Percentiles rank a stretch among this genome's conserved stretches.
phyloP scores from a whole-genome alignment of 2,329 filamentous ascomycete genomes.

The Xylariaceae sp. region DNA sequence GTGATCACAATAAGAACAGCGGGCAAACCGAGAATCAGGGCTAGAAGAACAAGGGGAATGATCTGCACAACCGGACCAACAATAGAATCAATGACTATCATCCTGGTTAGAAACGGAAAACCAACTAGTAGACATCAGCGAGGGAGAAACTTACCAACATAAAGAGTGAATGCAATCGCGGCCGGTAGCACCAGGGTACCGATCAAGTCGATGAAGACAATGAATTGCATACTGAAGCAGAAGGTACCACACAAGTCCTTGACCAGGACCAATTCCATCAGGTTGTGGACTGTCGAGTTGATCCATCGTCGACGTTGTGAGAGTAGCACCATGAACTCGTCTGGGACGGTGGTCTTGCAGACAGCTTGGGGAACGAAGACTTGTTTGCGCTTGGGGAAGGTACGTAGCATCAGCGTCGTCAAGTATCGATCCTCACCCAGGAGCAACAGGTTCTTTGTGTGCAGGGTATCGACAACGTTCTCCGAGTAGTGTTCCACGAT shows the following conservation, averaged over 20 bases:
- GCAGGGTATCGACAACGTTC: constrained; percentile 95
- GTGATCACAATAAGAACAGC: constrained; percentile 89
- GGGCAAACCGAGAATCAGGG: constrained; percentile 86
- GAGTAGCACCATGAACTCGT: constrained; percentile 83
- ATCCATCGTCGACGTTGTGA: constrained; percentile 98
- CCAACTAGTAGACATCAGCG: not conserved
- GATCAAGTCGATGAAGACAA: constrained; percentile 90
- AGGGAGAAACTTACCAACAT: constrained; percentile 65
- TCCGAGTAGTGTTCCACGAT: constrained; percentile 99
- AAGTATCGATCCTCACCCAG: constrained; percentile 96
- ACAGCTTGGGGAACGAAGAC: constrained; percentile 98
- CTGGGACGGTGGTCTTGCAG: constrained; percentile 96
- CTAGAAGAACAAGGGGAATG: constrained; percentile 85
- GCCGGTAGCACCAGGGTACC: constrained; percentile 93
- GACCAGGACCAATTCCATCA: constrained; percentile 95
- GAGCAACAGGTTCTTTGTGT: constrained; percentile 92
- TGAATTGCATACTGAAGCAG: constrained; percentile 99
- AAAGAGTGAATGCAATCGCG: constrained; percentile 94
- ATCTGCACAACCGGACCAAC: constrained; percentile 70
- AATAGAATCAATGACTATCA: constrained; percentile 76
- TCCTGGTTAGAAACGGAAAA: constrained; percentile 22
- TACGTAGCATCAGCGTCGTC: constrained; percentile 95
- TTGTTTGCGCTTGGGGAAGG: constrained; percentile 98
- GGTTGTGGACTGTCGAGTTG: constrained; percentile 97
- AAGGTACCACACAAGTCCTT: constrained; percentile 96